A percentile compares a stretch with the other conserved stretches of the same genome.
Conservation (phyloP, 371 early-diverging fungal genomes). For the Zychaea mexicana region DNA sequence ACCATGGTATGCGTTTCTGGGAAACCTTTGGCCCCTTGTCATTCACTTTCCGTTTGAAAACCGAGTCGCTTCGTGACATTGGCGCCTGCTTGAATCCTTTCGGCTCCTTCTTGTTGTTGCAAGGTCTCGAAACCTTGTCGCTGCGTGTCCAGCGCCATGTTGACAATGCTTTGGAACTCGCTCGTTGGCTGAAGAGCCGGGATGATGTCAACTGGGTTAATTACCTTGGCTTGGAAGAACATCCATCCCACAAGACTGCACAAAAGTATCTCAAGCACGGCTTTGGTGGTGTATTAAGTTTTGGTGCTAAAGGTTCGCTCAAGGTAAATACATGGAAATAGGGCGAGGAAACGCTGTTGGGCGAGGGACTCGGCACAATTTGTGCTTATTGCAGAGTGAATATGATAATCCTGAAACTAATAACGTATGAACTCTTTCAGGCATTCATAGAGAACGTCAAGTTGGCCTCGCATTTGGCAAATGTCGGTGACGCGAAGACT, state of each 20-base stretch:
- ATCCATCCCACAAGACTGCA: conserved; percentile 75
- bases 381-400: no score
- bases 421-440: conserved; percentile 8
- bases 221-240: conserved; percentile 80
- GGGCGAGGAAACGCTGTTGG: no score
- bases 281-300: conserved; percentile 86
- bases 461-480: conserved; percentile 84
- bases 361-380: no score
- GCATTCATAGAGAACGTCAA: conserved; percentile 74
- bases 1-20: conserved; percentile 87
- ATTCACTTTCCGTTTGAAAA: conserved; percentile 75
- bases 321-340: conserved; percentile 20
- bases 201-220: conserved; percentile 78
- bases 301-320: conserved; percentile 74
- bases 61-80: conserved; percentile 83
- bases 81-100: conserved; percentile 87
- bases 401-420: not conserved
- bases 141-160: conserved; percentile 88
- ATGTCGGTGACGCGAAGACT: conserved; percentile 90
- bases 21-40: conserved; percentile 77
- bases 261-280: conserved; percentile 75
- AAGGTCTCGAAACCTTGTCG: conserved; percentile 87
- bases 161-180: conserved; percentile 77
- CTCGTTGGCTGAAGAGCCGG: conserved; percentile 73
- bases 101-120: conserved; percentile 81